Evolutionary conservation across 2,329 filamentous ascomycete genomes (phyloP), one percentile per base, ranked within the genome.

Genomic region (Hymenoscyphus fructigenus): DNA sequence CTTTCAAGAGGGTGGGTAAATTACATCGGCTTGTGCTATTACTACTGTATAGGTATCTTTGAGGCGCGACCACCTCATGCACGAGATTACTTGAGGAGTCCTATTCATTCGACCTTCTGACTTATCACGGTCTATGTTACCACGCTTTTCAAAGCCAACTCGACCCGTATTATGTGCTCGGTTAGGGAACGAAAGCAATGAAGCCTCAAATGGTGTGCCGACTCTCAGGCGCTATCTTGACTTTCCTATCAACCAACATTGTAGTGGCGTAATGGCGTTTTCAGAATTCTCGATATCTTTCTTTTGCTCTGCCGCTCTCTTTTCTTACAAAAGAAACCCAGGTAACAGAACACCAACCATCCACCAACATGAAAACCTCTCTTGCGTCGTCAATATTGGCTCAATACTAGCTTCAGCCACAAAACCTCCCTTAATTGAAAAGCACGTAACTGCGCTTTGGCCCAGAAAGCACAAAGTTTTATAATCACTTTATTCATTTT

Each of bases 361-460:
- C 36, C 14, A 38, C 36, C 14, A 38, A 14, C 47, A 53, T 23
- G 20, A 26, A 23, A 53, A 53, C n/a, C 47, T 20, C 23, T 53
- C 23, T 53, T 53, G 5, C 47, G 47, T 23, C 44, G n/a, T 50
- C 47, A 50, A 50, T 53, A 53, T 53, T 53, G 47, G 20, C 47
- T 26, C 23, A 23, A 53, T 53, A 53, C 47, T 53, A 23, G 23
- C 10, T 53, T 26, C 20, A 26, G 47, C 47, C 47, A 53, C 10
- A 26, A 14, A 53, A 23, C 2, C 47, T 9, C 47, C 47, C 14
- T 26, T 53, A 3, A 9, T 15, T 23, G 47, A 53, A 53, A 53
- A 53, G n/a, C 20, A 53, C 47, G 47, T 20, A 15, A 38, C 36
- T 38, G 14, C 17, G 12, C 36, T 38, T 38, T 38, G 14, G 36